Percentiles rank a stretch among this genome's conserved stretches.
These are phyloP conservation scores for Cyberlindnera galapagoensis DNA, from an alignment of 805 yeast genomes.

Conservation along the genomic window DNA sequence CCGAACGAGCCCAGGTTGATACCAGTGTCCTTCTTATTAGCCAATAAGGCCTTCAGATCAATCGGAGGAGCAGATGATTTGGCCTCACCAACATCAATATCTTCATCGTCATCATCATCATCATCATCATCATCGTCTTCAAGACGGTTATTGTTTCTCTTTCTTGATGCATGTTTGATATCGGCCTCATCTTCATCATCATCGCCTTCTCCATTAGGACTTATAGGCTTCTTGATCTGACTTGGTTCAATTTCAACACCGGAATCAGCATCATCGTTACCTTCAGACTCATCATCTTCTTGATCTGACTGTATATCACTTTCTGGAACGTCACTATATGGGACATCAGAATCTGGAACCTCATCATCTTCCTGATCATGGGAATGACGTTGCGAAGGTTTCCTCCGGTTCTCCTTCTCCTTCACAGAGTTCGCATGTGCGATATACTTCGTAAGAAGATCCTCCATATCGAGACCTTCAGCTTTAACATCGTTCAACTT, in stretches of 20 bases:
- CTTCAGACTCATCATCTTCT: slow-evolving; percentile 12
- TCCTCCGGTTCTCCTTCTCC: slow-evolving; percentile 28
- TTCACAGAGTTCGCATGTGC: slow-evolving; percentile 17
- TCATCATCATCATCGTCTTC: slow-evolving; percentile 15
- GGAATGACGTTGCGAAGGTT: slow-evolving; percentile 17
- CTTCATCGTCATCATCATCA: slow-evolving; percentile 5
- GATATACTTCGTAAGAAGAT: slow-evolving; percentile 18
- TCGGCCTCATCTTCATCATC: slow-evolving; percentile 6
- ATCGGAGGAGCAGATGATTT: neutral
- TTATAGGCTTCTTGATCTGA: slow-evolving; percentile 6
- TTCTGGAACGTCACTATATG: slow-evolving; percentile 20
- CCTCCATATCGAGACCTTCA: slow-evolving; percentile 19
- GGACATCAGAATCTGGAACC: slow-evolving; percentile 14
- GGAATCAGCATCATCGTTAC: slow-evolving; percentile 1
- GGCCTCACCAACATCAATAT: too few relatives aligned
- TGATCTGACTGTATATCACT: slow-evolving; percentile 13
- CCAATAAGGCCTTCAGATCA: slow-evolving; percentile 5
- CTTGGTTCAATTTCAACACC: slow-evolving; percentile 4
- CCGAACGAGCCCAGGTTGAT: slow-evolving; percentile 21
- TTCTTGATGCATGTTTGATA: slow-evolving; percentile 5
- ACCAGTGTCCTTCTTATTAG: slow-evolving; percentile 2
- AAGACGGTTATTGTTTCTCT: slow-evolving; percentile 10
- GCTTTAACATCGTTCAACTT: slow-evolving; percentile 20
- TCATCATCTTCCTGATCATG: slow-evolving; percentile 9
- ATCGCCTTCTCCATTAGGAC: too few relatives aligned